Evolutionary conservation across 768 basidiomycete genomes (phyloP).

Genomic region (Termitomyces sp.): DNA sequence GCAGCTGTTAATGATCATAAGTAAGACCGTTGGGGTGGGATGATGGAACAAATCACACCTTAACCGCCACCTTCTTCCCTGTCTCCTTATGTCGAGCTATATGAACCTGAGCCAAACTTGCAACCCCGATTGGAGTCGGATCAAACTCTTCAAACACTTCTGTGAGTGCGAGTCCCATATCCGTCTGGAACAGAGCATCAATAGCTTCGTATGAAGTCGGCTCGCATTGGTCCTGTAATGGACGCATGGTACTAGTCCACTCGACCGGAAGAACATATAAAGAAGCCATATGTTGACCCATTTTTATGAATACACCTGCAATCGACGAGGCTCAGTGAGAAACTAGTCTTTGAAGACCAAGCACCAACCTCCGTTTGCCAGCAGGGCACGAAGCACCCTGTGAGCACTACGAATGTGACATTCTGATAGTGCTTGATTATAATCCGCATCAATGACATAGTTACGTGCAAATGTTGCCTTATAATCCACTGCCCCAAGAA

Average conservation of each 20-base stretch:
- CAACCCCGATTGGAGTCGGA: conserved; percentile 87
- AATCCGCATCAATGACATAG: conserved; percentile 49
- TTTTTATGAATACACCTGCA: conserved; percentile 78
- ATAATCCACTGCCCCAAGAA: conserved; percentile 67
- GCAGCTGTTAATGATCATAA: conserved; percentile 43
- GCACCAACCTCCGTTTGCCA: conserved; percentile 77
- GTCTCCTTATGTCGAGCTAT: conserved; percentile 68
- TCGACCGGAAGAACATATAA: conserved; percentile 51
- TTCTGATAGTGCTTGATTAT: conserved; percentile 54
- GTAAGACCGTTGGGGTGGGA: neutral
- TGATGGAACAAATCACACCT: conserved; percentile 38
- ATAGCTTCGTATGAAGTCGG: conserved; percentile 81
- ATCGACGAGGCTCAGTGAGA: neutral
- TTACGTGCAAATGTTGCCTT: conserved; percentile 57
- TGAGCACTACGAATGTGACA: conserved; percentile 85
- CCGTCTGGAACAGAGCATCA: conserved; percentile 69
- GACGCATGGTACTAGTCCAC: conserved; percentile 49
- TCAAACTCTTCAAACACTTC: conserved; percentile 87
- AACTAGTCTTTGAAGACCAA: conserved; percentile 1
- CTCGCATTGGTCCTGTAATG: conserved; percentile 89
- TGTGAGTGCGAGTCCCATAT: conserved; percentile 69
- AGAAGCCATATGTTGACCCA: conserved; percentile 85
- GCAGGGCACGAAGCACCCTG: conserved; percentile 76
- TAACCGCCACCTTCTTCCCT: conserved; percentile 81
- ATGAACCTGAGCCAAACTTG: conserved; percentile 96